Base-by-base conservation (phyloP, 768 basidiomycete genomes). In the Clitopilus passeckerianus region DNA sequence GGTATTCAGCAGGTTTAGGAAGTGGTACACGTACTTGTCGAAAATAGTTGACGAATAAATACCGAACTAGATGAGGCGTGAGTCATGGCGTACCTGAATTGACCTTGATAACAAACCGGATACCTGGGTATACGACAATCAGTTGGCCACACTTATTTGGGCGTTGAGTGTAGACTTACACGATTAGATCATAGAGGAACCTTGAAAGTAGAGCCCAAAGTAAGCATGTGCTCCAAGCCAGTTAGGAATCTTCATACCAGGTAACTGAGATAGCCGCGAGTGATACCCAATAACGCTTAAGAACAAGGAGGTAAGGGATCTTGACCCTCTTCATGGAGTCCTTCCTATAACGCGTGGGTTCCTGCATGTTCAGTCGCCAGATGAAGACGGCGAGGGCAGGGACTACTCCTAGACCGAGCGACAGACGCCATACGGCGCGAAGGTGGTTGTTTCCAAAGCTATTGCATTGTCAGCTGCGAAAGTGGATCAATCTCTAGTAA, bases 331-430 rank as follows among this genome's bases (percentile, higher is more conserved):
- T 90, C 91, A 95, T 94, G 0, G 90, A 87, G 70, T 91, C 84
- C 63, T 84, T 87, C 70, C 80, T 86, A 71, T 80, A 95, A 16
- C 85, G 77, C 12, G 77, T 77, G 0, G 93, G 91, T 66, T 95
- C 91, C 27, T 86, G 80, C 89, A 95, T 93, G 60, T 79, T 83
- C 57, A 93, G 68, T 63, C 94, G 91, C 93, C 94, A 95, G 54
- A 92, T 65, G 66, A 95, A 85, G n/a, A 95, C 88, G 7, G 83
- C 81, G 12, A 85, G 64, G 6, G 94, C 93, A 34, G 94, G 94
- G 58, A 96, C 67, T 41, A 88, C 75, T 34, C 94, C 94, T 8
- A 96, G 81, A 33, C 91, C 94, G 9, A 96, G 81, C 20, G 93
- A 90, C 46, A 91, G 66, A 55, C 94, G 86, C 93, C 93, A 96